A percentile compares a stretch with the other conserved stretches of the same genome.
Conservation (phyloP, 306 rosid species). For the Medicago ruthenica region DNA sequence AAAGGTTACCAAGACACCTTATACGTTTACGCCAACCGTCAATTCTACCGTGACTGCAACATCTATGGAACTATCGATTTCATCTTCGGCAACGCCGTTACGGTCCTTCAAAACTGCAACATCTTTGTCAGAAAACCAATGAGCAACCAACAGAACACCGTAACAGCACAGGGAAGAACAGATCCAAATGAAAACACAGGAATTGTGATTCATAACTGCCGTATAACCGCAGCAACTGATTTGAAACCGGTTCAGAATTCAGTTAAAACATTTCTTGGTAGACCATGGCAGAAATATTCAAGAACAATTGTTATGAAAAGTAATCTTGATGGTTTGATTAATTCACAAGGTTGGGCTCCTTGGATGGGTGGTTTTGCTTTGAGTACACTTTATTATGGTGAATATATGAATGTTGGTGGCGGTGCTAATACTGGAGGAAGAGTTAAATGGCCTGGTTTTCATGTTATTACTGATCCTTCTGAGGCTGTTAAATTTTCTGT, state of each 20-base stretch:
- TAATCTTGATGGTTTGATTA: constrained; percentile 49
- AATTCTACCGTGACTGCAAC: constrained; percentile 85
- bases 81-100: constrained; percentile 68
- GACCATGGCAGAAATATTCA: constrained; percentile 82
- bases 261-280: constrained; percentile 59
- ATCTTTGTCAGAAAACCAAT: constrained; percentile 61
- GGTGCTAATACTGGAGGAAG: constrained; percentile 68
- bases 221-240: constrained; percentile 50
- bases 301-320: constrained; percentile 75
- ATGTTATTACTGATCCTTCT: constrained; percentile 44
- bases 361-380: constrained; percentile 77
- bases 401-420: constrained; percentile 64
- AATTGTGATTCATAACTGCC: constrained; percentile 62
- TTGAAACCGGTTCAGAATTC: constrained; percentile 46
- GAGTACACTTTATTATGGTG: constrained; percentile 67
- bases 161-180: constrained; percentile 72
- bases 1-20: constrained; percentile 85
- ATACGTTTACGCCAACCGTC: constrained; percentile 69
- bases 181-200: constrained; percentile 84
- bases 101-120: constrained; percentile 70
- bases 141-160: constrained; percentile 56
- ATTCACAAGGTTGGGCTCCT: constrained; percentile 66
- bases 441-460: constrained; percentile 76
- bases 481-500: constrained; percentile 70
- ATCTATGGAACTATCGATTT: constrained; percentile 80